Base-by-base conservation (phyloP, 306 rosid genomes). In the Fragaria ananassa region DNA sequence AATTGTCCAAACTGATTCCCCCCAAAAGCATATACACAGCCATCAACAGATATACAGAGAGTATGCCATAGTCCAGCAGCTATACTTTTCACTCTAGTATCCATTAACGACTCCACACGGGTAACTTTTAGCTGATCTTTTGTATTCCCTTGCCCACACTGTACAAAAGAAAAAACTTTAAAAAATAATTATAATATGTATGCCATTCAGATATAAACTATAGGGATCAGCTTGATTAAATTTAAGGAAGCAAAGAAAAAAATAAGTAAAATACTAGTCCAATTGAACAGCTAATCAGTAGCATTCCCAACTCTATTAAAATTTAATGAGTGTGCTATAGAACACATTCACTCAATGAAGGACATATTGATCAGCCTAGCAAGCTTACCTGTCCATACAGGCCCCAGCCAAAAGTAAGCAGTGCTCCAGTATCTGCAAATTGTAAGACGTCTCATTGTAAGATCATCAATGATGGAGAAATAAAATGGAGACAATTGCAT, bases 11-110 rank as follows among this genome's bases (percentile, higher is more conserved):
- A 93, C 81, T 93, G 98, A 81, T 93, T 93, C 37, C 98, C 98
- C 21, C 98, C 97, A 79, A 93, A 93, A 37, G 86, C 88, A 74
- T 86, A 87, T 65, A 91, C 81, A 68, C 70, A 78, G 46, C 97
- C 97, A 34, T 89, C 90, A 71, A 10, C 88, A 37, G 96, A 80
- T 37, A 87, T 71, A 77, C 98, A 91, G 14, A 93, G 27, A 64
- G 98, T 89, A 79, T 93, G 98, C 97, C 98, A 93, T 53, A 93
- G 88, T 78, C 98, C 98, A 19, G 96, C 93, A 69, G 98, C 88
- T 25, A 89, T 74, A 49, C 63, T 86, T 76, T 83, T 81, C 58
- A 93, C 90, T 78, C 71, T 72, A 21, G 83, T 81, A 81, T 83
- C 83, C n/a, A 74, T 74, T 25, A 93, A 83, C 44, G 96, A 93